These are phyloP conservation scores for Diaporthe sp. DNA, from an alignment of 2,329 filamentous ascomycete genomes.

Conservation along the genomic window DNA sequence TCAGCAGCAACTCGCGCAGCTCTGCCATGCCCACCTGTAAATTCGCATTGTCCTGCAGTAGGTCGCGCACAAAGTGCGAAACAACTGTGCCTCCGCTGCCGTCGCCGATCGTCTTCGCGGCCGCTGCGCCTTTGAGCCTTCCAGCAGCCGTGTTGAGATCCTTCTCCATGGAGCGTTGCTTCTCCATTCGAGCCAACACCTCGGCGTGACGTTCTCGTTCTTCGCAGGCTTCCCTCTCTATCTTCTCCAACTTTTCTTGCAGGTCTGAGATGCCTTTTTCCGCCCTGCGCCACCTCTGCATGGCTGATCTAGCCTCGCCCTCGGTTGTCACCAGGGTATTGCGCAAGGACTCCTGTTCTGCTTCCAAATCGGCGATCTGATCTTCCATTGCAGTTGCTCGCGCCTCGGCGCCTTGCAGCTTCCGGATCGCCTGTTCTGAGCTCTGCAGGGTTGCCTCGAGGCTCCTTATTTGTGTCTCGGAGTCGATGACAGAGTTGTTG, in stretches of 20 bases:
- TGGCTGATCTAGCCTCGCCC: constrained; percentile 82
- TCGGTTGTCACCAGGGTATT: constrained; percentile 75
- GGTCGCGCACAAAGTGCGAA: constrained; percentile 96
- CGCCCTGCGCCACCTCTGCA: constrained; percentile 87
- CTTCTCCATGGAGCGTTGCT: constrained; percentile 84
- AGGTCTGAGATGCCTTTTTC: constrained; percentile 84
- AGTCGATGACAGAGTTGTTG: constrained; percentile 83
- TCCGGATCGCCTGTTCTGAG: constrained; percentile 82
- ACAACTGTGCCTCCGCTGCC: constrained; percentile 79
- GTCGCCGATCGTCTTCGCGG: constrained; percentile 73
- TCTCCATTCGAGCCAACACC: constrained; percentile 85
- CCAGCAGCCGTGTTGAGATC: constrained; percentile 86
- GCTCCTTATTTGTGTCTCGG: constrained; percentile 83
- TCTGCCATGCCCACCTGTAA: constrained; percentile 93
- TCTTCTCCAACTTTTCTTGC: constrained; percentile 88
- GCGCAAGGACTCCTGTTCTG: constrained; percentile 83
- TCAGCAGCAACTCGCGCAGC: constrained; percentile 89
- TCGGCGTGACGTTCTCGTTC: constrained; percentile 88
- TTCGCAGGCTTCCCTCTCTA: constrained; percentile 85
- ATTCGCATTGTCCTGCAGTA: constrained; percentile 94
- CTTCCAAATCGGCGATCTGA: constrained; percentile 83
- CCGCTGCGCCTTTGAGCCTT: constrained; percentile 85
- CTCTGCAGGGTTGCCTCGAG: constrained; percentile 83
- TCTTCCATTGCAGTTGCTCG: constrained; percentile 85
- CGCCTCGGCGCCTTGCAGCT: constrained; percentile 79